phyloP scores from a whole-genome alignment of 768 basidiomycete species.

The Mycena pura region DNA sequence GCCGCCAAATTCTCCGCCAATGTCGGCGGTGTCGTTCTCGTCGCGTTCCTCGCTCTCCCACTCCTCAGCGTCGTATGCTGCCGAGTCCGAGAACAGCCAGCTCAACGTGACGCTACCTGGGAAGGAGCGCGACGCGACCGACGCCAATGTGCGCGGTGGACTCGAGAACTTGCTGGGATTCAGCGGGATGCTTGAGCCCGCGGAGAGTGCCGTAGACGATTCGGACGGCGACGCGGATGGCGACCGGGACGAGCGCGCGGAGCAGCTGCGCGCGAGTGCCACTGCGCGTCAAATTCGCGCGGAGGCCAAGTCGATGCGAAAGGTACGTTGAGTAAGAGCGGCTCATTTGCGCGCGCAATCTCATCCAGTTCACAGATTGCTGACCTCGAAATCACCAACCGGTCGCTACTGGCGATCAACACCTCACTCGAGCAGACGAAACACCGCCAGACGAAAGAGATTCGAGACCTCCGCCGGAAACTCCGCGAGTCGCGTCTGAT shows the following conservation, averaged over 20 bases:
- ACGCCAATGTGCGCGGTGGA: constrained; percentile 41
- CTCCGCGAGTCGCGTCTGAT: constrained; percentile 83
- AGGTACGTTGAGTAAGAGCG: constrained; percentile 54
- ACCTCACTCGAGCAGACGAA: constrained; percentile 81
- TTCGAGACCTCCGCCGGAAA: constrained; percentile 81
- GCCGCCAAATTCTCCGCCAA: constrained; percentile 73
- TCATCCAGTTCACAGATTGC: constrained; percentile 65
- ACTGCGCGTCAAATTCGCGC: constrained; percentile 59
- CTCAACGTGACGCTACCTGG: constrained; percentile 33
- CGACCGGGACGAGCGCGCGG: constrained; percentile 46
- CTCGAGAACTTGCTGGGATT: constrained; percentile 51
- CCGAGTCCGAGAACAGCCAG: constrained; percentile 45
- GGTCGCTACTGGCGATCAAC: constrained; percentile 86
- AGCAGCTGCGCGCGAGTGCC: constrained; percentile 30
- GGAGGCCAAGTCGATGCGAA: constrained; percentile 85
- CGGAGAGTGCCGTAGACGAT: constrained; percentile 31
- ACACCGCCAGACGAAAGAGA: constrained; percentile 82
- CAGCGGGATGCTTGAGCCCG: constrained; percentile 36
- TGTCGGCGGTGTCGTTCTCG: constrained; percentile 77
- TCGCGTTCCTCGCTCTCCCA: constrained; percentile 73
- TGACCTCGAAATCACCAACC: constrained; percentile 90
- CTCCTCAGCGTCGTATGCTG: constrained; percentile 52
- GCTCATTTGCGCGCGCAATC: neutral
- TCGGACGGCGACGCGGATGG: constrained; percentile 38
- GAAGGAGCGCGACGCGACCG: constrained; percentile 16